These are phyloP conservation scores for Haplosporangium sp. DNA, from an alignment of 371 early-diverging fungal species.

Conservation along the genomic window DNA sequence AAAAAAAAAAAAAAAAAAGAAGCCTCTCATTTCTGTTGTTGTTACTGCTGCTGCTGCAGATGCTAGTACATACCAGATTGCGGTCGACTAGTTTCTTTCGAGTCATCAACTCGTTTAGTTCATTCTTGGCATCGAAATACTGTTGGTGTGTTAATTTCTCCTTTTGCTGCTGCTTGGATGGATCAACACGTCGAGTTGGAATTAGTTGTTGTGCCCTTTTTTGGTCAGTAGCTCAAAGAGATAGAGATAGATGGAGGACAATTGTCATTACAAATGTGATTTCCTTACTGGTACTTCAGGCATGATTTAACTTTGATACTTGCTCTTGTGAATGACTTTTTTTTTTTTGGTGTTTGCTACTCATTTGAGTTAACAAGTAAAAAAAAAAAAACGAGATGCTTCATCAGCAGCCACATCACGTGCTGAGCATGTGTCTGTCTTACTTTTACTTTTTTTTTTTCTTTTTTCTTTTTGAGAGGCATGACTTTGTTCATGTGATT, in stretches of 20 bases:
- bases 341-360: neutral
- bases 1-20: too few species aligned
- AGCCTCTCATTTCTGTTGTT: too few species aligned
- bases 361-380: too few species aligned
- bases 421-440: neutral
- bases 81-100: conserved; percentile 74
- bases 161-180: conserved; percentile 7
- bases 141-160: conserved; percentile 66
- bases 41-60: too few species aligned
- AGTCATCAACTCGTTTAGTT: conserved; percentile 65
- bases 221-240: neutral
- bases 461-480: neutral
- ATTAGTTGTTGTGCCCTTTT: neutral
- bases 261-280: neutral
- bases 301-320: conserved; percentile 21
- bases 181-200: neutral
- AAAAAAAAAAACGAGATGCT: too few species aligned
- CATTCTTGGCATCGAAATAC: conserved; percentile 70
- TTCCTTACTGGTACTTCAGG: conserved; percentile 29
- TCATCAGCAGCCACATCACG: neutral
- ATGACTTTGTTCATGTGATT: conserved; percentile 9
- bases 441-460: neutral
- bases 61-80: conserved; percentile 61
- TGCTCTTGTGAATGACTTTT: too few species aligned
- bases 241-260: neutral